These are phyloP conservation scores for Neospora caninum DNA, from an alignment of 169 alveolate species.

Conservation along the genomic window DNA sequence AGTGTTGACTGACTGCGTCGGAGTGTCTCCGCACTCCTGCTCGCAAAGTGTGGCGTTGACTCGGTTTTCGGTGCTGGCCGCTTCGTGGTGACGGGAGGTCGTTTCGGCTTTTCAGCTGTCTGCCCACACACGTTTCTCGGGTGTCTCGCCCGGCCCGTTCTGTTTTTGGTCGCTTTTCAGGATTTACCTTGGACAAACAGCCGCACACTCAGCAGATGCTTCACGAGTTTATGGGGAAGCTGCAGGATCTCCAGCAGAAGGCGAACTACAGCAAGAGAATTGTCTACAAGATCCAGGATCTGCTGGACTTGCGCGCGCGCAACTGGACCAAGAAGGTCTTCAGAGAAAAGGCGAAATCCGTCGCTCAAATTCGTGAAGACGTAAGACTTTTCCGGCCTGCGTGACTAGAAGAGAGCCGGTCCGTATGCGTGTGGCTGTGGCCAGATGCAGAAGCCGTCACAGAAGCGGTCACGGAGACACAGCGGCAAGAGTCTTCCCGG, in stretches of 20 bases:
- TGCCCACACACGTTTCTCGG: too few relatives aligned
- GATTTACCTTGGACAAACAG: slow-evolving; percentile 48
- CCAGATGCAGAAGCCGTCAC: too few relatives aligned
- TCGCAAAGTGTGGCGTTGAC: too few relatives aligned
- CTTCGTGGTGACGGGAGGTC: neutral
- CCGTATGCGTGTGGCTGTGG: too few relatives aligned
- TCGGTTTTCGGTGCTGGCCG: neutral
- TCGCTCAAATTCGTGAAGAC: slow-evolving; percentile 54
- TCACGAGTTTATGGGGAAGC: slow-evolving; percentile 53
- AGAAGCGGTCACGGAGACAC: too few relatives aligned
- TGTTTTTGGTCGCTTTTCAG: neutral
- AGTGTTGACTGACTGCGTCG: too few relatives aligned
- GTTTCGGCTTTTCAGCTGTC: neutral
- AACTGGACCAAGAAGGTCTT: slow-evolving; percentile 58
- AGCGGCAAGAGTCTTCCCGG: too few relatives aligned
- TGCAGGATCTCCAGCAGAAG: slow-evolving; percentile 52
- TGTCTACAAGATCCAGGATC: slow-evolving; percentile 63
- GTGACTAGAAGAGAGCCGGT: too few relatives aligned
- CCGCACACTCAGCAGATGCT: slow-evolving; percentile 39
- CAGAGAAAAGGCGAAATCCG: slow-evolving; percentile 59
- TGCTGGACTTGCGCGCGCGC: slow-evolving; percentile 48
- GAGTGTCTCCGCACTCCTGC: too few relatives aligned
- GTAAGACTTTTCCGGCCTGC: neutral
- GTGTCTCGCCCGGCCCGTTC: too few relatives aligned
- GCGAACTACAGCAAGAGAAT: slow-evolving; percentile 57